Evolutionary conservation across 257 asterid species (phyloP).

Genomic region (Plantago ovata): DNA sequence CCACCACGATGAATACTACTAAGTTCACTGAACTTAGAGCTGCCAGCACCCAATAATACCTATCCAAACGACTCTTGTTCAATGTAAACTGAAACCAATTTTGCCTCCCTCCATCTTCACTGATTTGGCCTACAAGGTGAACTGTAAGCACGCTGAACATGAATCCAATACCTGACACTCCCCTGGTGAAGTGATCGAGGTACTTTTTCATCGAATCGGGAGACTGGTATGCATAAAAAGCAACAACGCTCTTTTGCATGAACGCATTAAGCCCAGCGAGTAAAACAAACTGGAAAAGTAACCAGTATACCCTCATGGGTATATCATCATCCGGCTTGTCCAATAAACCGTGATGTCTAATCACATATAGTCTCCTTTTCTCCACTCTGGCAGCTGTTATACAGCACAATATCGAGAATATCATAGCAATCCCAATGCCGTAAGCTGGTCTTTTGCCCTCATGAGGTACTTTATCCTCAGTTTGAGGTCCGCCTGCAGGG

Average conservation of each 20-base stretch:
- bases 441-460: constrained; percentile 21
- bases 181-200: constrained; percentile 16
- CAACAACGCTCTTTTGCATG: constrained; percentile 21
- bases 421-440: constrained; percentile 42
- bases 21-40: constrained; percentile 38
- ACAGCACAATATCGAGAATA: constrained; percentile 42
- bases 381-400: constrained; percentile 48
- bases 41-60: constrained; percentile 50
- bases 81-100: constrained; percentile 53
- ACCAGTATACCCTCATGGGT: constrained; percentile 40
- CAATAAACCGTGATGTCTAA: constrained; percentile 21
- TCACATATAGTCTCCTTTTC: constrained; percentile 28
- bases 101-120: constrained; percentile 30
- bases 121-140: constrained; percentile 38
- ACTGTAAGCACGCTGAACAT: constrained; percentile 39
- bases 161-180: constrained; percentile 44
- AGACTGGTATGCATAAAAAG: constrained; percentile 25
- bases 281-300: constrained; percentile 45
- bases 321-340: constrained; percentile 29
- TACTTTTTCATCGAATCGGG: constrained; percentile 30
- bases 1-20: constrained; percentile 19
- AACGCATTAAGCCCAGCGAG: constrained; percentile 39
- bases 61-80: constrained; percentile 53
- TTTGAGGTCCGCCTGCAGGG: no score
- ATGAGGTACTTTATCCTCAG: no score